Percentiles rank a stretch among this genome's conserved stretches.
Evolutionary conservation across 257 asterid genomes (phyloP).

Genomic region (Agastache rugosa): DNA sequence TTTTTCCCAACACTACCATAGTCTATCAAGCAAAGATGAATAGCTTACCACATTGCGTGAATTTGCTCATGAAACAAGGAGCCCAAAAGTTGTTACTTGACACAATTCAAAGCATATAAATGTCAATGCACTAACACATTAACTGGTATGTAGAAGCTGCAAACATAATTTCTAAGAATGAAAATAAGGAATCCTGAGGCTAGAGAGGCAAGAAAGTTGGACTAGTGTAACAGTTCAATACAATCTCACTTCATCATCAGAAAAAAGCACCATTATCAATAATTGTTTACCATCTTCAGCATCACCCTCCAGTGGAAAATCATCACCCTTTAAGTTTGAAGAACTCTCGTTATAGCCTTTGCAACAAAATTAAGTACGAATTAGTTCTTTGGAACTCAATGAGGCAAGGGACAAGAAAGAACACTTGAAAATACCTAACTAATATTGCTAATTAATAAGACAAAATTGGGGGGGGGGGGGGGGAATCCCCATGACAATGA

Average conservation of each 20-base stretch:
- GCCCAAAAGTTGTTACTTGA: not conserved
- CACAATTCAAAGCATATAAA: slow-evolving; percentile 4
- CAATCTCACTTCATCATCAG: slow-evolving; percentile 7
- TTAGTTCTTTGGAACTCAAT: slow-evolving; percentile 22
- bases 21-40: not conserved
- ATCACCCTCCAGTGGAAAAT: slow-evolving; percentile 41
- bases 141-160: not conserved
- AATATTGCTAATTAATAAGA: not conserved
- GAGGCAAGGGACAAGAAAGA: not conserved
- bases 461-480: not conserved
- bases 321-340: slow-evolving; percentile 40
- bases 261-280: not conserved
- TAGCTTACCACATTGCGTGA: not conserved
- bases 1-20: not conserved
- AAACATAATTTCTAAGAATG: slow-evolving; percentile 11
- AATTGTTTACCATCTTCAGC: slow-evolving; percentile 58
- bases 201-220: not conserved
- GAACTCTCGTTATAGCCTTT: slow-evolving; percentile 44
- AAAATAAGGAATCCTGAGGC: slow-evolving; percentile 8
- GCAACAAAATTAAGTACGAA: slow-evolving; percentile 32
- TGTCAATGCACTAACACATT: not conserved
- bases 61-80: not conserved
- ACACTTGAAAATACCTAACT: slow-evolving; percentile 5
- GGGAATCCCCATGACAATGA: not conserved
- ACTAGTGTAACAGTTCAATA: not conserved